phyloP scores from a whole-genome alignment of 139 green algal species.

The Micromonas pusilla region DNA sequence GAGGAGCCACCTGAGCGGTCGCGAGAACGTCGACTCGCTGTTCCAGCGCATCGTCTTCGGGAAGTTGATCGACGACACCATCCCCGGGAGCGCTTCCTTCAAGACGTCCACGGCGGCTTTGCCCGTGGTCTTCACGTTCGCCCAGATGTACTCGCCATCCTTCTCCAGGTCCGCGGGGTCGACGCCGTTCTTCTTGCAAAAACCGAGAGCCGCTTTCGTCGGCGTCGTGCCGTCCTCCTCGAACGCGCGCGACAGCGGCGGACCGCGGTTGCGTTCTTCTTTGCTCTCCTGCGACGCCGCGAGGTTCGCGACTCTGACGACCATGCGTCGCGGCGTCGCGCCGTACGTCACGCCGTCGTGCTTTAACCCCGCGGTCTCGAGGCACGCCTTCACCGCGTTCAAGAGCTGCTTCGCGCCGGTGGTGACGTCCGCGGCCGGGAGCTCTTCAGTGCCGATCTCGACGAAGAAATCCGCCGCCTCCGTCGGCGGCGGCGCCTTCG shows the following conservation, averaged over 20 bases:
- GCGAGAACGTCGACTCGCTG: slow-evolving; percentile 57
- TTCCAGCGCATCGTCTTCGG: slow-evolving; percentile 89
- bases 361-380: slow-evolving; percentile 63
- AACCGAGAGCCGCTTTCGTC: slow-evolving; percentile 85
- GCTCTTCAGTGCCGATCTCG: slow-evolving; percentile 95
- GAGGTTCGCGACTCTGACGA: slow-evolving; percentile 69
- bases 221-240: slow-evolving; percentile 51
- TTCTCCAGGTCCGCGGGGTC: slow-evolving; percentile 65
- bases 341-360: slow-evolving; percentile 63
- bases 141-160: slow-evolving; percentile 87
- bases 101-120: slow-evolving; percentile 55
- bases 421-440: slow-evolving; percentile 84
- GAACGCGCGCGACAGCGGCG: slow-evolving; percentile 66
- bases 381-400: slow-evolving; percentile 39
- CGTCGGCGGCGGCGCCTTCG: background rate
- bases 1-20: slow-evolving; percentile 90
- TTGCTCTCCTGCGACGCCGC: slow-evolving; percentile 49
- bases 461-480: slow-evolving; percentile 71
- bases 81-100: slow-evolving; percentile 55
- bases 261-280: slow-evolving; percentile 67
- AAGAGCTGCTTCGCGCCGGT: slow-evolving; percentile 68
- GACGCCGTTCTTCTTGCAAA: slow-evolving; percentile 68
- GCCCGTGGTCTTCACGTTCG: slow-evolving; percentile 40
- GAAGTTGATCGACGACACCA: slow-evolving; percentile 72
- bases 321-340: slow-evolving; percentile 77